Evolutionary conservation across 345 rosid species (phyloP), one percentile per base, ranked within the genome.

Genomic region (Arabis hirsuta): DNA sequence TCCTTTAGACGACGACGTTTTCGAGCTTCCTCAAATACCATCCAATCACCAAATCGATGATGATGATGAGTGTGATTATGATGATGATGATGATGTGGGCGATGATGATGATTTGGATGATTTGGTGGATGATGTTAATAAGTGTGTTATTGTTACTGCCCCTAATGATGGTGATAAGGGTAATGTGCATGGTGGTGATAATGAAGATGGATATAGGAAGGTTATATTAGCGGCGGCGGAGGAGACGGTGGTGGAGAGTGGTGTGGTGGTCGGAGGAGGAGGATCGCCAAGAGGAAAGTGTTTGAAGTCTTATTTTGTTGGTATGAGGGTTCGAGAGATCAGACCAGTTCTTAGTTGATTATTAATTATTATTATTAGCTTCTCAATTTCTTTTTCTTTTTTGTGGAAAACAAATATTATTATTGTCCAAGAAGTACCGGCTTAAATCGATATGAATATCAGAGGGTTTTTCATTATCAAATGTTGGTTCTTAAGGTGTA

Each of bases 221-320:
- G 64, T 12, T 24, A 55, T 47, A 31, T 56, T 69, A 69, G 46
- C 65, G 42, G 46, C 55, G 63, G 42, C 27, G 36, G 74, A 76
- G 26, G 69, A 69, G 61, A 62, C 52, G 65, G 59, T 19, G 60
- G 65, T 46, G 70, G 70, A 44, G 20, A 55, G 39, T 3, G 79
- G 79, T 19, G 52, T 56, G 9, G 38, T 67, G 27, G 41, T 62
- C 13, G 80, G 69, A 7, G 78, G 75, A 43, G 80, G 80, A 70
- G 80, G 80, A 43, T 77, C 80, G 29, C 80, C 80, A 29, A 71
- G 80, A 52, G 76, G 80, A 44, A 77, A 77, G 67, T 77, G 80
- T 71, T 24, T 77, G 22, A 77, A 77, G 67, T 77, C 80, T 7
- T 77, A 73, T 57, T 77, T 77, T 65, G 62, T 71, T 52, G 76